phyloP scores from a whole-genome alignment of 768 basidiomycete species.

The Suillus decipiens region DNA sequence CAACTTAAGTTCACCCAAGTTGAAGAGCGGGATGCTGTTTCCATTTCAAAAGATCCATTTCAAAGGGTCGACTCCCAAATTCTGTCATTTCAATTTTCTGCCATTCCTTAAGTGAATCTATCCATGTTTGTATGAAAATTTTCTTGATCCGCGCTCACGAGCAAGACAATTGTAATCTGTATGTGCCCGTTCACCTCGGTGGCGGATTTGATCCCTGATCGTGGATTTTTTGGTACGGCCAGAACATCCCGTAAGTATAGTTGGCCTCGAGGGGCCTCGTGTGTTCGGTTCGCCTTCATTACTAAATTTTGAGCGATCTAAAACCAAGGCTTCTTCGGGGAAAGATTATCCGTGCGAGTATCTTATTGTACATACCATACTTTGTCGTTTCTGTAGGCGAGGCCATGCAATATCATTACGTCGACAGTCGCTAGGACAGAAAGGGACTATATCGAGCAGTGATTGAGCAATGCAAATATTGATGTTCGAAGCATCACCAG shows the following conservation, averaged over 20 bases:
- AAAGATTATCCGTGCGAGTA: not conserved
- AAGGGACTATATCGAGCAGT: not conserved
- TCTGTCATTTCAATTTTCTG: not conserved
- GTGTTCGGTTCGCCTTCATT: not conserved
- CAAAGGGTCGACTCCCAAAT: not conserved
- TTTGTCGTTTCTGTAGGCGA: not conserved
- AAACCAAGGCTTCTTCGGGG: not conserved
- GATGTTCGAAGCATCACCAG: slow-evolving; percentile 1
- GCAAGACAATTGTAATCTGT: not conserved
- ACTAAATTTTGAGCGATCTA: too few relatives aligned
- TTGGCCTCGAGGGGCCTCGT: slow-evolving; percentile 8
- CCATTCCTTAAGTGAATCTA: not conserved
- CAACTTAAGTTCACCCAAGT: not conserved
- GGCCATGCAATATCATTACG: not conserved
- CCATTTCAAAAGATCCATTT: not conserved
- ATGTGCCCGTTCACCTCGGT: too few relatives aligned
- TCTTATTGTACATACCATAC: not conserved
- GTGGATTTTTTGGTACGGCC: not conserved
- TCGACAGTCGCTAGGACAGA: not conserved
- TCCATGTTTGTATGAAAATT: not conserved
- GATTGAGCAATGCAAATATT: not conserved
- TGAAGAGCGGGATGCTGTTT: not conserved
- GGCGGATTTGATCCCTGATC: not conserved
- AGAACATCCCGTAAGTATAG: not conserved
- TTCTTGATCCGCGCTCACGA: not conserved